These are phyloP conservation scores for Trichosanthes truncata DNA, from an alignment of 306 rosid genomes.

Conservation along the genomic window DNA sequence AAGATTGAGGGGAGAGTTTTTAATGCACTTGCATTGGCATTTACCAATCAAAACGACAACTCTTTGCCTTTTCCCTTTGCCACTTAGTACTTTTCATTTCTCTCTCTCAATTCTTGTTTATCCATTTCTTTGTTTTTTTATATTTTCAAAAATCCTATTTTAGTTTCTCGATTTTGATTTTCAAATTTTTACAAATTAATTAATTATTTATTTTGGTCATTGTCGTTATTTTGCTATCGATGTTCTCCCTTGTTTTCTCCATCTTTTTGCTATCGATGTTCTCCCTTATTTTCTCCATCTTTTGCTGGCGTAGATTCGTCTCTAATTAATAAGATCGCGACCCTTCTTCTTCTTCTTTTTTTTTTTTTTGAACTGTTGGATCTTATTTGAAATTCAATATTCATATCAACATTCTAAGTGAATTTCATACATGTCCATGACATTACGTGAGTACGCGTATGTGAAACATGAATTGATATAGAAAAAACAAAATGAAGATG, in stretches of 20 bases:
- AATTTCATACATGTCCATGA: not conserved
- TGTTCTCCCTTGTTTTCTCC: not conserved
- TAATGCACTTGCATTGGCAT: not conserved
- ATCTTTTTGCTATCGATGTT: too few species aligned
- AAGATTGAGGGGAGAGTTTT: not conserved
- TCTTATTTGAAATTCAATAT: not conserved
- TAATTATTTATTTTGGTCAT: not conserved
- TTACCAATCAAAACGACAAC: not conserved
- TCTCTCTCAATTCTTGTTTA: not conserved
- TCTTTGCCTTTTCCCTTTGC: not conserved
- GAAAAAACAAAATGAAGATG: too few species aligned
- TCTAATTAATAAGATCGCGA: not conserved
- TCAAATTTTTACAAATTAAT: not conserved
- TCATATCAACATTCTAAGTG: not conserved
- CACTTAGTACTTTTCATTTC: constrained; percentile 2
- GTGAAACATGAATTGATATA: too few species aligned
- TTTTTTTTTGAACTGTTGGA: not conserved
- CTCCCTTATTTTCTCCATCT: not conserved
- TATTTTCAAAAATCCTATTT: not conserved
- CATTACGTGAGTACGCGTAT: not conserved
- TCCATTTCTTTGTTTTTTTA: not conserved
- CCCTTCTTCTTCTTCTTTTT: not conserved
- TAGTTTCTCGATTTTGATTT: not conserved
- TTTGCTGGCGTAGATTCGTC: not conserved
- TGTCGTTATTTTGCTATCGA: not conserved